Evolutionary conservation across 169 alveolate species (phyloP), one percentile per base, ranked within the genome.

Genomic region (Plasmodium blacklocki): DNA sequence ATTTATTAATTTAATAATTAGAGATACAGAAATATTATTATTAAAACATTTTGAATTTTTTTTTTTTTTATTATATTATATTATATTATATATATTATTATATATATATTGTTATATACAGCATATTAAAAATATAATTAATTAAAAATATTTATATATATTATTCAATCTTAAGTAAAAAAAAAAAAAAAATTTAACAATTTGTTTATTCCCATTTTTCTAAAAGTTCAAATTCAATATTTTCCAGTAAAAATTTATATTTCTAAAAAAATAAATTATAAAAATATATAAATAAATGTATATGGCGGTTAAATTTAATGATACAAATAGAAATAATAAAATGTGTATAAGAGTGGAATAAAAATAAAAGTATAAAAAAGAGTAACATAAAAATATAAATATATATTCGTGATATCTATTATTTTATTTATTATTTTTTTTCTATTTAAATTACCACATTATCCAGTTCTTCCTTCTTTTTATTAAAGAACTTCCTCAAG

Each of bases 231-330:
- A 14, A 83, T 68, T 83, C 91, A 23, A 83, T 83, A 83, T 83
- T 68, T 47, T 83, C 91, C 62, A 83, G 66, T 59, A 72, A 83
- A 83, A 83, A 83, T 68, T 83, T 56, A 70, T 83, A 83, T 66
- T 67, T 83, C 91, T 83, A 56, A 72, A 83, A 68, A n/a, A 15
- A 64, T 19, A 52, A 39, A 39, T 39, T 39, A 39, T 3, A 39
- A 39, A 5, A 39, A 26, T 2, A 26, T 18, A 19, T 45, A 62
- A 54, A 62, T 75, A 29, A 19, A 68, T 15, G 2, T 26, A 14
- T 56, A 56, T 21, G 15, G 29, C 23, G 71, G 8, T 7, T 18
- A 7, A 19, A 18, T 23, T 8, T 11, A 3, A 0, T 62, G 21
- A 62, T n/a, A 43, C 18, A 18, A 67, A 67, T 15, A 8, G 2